Percentiles rank a stretch among this genome's conserved stretches.
phyloP scores from a whole-genome alignment of 129 eudicot species.

The Silybum marianum region DNA sequence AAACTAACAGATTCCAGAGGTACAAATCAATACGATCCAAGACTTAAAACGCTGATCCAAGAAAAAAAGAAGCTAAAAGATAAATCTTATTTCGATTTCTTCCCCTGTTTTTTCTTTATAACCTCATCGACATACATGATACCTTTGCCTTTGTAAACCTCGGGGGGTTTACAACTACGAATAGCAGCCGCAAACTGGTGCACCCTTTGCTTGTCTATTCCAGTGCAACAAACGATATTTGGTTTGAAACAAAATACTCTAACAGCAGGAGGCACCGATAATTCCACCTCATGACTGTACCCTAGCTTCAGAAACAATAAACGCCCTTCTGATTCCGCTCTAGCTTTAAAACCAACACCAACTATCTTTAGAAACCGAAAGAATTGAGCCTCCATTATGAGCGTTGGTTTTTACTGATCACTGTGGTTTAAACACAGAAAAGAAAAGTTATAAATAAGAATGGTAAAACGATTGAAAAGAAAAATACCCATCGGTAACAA shows the following conservation, averaged over 20 bases:
- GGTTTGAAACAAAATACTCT: constrained; percentile 46
- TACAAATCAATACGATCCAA: not conserved
- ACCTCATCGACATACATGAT: constrained; percentile 49
- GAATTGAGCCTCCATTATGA: constrained; percentile 47
- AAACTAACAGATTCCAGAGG: not conserved
- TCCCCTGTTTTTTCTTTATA: constrained; percentile 43
- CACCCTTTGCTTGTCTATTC: constrained; percentile 48
- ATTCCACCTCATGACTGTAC: constrained; percentile 47
- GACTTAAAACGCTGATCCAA: not conserved
- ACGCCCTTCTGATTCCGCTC: constrained; percentile 50
- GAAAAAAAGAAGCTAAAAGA: not conserved
- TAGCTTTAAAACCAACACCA: constrained; percentile 52
- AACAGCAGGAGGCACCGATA: constrained; percentile 44
- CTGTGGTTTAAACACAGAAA: too few species aligned
- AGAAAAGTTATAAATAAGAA: too few species aligned
- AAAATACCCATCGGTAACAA: not conserved
- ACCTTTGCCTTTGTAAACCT: constrained; percentile 50
- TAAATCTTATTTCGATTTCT: constrained; percentile 37
- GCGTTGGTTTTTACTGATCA: too few species aligned
- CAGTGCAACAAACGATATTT: constrained; percentile 44
- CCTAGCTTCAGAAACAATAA: constrained; percentile 43
- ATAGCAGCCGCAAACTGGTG: constrained; percentile 49
- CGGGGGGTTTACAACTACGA: constrained; percentile 49
- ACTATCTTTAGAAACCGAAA: constrained; percentile 48
- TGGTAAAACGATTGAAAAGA: too few species aligned